A percentile compares a stretch with the other conserved stretches of the same genome.
Conservation (phyloP, 441 rosid species). For the Rhodomyrtus psidioides region DNA sequence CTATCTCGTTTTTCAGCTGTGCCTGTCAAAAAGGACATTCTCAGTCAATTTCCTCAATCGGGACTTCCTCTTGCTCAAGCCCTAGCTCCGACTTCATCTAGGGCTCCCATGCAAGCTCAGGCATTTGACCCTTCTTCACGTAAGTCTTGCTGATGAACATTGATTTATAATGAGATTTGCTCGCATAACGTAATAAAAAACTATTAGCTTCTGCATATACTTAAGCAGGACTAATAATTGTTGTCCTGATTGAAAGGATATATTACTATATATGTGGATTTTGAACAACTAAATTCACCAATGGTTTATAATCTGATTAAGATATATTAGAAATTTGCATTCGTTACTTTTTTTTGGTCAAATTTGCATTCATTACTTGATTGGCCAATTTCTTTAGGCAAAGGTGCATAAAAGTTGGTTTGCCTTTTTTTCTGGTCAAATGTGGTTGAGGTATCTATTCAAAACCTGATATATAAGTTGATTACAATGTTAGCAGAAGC, state of each 20-base stretch:
- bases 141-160: not conserved
- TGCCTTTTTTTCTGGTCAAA: not conserved
- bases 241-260: not conserved
- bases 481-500: not conserved
- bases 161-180: not conserved
- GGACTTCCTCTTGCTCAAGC: not conserved
- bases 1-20: not conserved
- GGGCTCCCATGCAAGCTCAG: not conserved
- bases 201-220: not conserved
- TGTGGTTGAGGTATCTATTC: not conserved
- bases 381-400: not conserved
- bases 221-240: not conserved
- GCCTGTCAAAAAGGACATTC: not conserved
- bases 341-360: not conserved
- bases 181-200: not conserved
- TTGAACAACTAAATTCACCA: not conserved
- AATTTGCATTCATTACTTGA: not conserved
- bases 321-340: not conserved
- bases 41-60: not conserved
- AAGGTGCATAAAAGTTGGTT: not conserved
- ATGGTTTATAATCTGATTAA: not conserved
- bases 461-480: not conserved
- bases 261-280: not conserved
- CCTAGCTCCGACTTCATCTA: not conserved
- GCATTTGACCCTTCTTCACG: not conserved